Conservation (phyloP, 352 stramenopile species). For the Globisporangium sylvaticum region DNA sequence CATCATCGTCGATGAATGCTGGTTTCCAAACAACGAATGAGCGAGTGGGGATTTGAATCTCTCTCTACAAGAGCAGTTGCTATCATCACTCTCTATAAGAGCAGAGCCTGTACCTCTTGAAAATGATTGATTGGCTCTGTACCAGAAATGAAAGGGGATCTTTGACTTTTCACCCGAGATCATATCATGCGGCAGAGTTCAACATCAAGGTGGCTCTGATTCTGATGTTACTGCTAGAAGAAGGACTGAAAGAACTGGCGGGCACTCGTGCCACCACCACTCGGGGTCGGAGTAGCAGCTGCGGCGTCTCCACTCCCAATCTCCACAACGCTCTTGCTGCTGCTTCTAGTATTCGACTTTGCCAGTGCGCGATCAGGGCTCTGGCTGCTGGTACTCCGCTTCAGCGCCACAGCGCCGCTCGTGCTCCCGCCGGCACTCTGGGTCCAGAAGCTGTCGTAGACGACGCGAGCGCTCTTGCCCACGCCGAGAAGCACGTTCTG, state of each 20-base stretch:
- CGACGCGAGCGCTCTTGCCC: slow-evolving; percentile 49
- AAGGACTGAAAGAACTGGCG: slow-evolving; percentile 18
- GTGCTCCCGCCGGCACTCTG: slow-evolving; percentile 5
- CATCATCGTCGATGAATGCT: not conserved
- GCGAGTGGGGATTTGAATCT: not conserved
- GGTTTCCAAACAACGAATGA: not conserved
- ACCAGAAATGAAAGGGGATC: not conserved
- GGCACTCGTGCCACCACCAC: not conserved
- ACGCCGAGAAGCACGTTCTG: slow-evolving; percentile 57
- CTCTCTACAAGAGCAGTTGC: not conserved
- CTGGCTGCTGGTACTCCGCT: not conserved
- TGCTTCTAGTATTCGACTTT: not conserved
- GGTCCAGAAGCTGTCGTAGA: slow-evolving; percentile 66
- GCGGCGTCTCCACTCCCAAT: not conserved
- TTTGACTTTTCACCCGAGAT: not conserved
- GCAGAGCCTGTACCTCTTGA: not conserved
- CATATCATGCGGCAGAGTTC: no score
- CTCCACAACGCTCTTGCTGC: not conserved
- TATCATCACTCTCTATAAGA: not conserved
- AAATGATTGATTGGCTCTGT: not conserved
- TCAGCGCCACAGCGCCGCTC: not conserved
- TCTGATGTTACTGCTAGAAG: slow-evolving; percentile 8
- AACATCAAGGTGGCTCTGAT: no score
- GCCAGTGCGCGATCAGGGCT: not conserved
- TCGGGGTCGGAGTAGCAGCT: not conserved